phyloP scores from a whole-genome alignment of 2,329 filamentous ascomycete genomes.

The Aspergillus sp. region DNA sequence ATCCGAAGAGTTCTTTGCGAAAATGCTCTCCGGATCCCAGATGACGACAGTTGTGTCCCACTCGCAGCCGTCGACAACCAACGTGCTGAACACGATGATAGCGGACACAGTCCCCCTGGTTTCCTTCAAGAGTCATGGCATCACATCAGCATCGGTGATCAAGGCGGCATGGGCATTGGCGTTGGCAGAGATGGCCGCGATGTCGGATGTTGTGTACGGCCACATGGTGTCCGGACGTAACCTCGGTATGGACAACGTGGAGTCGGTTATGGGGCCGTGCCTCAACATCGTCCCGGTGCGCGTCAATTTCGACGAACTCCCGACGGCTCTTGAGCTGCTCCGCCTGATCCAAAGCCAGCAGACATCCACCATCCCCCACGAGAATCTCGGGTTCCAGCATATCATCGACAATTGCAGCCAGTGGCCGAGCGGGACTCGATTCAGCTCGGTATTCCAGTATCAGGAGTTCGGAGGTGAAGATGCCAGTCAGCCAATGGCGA shows the following conservation, averaged over 20 bases:
- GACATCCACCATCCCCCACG: slow-evolving; percentile 39
- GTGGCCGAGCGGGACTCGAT: slow-evolving; percentile 46
- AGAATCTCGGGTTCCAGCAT: slow-evolving; percentile 44
- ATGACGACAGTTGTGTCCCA: slow-evolving; percentile 7
- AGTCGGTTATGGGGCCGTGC: slow-evolving; percentile 17
- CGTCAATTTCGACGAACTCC: slow-evolving; percentile 7
- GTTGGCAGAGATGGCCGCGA: slow-evolving; percentile 42
- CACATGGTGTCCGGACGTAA: slow-evolving; percentile 44
- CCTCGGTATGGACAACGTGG: slow-evolving; percentile 27
- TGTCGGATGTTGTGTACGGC: slow-evolving; percentile 48
- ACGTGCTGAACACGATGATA: slow-evolving; percentile 7
- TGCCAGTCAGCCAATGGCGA: slow-evolving; percentile 5
- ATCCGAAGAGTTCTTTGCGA: slow-evolving; percentile 4
- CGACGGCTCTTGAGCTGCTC: slow-evolving; percentile 38
- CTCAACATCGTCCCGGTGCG: slow-evolving; percentile 20
- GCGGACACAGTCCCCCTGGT: slow-evolving; percentile 3
- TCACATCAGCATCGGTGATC: slow-evolving; percentile 35
- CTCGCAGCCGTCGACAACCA: slow-evolving; percentile 3
- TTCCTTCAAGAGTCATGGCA: slow-evolving; percentile 7
- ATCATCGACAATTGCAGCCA: slow-evolving; percentile 46
- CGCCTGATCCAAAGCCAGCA: slow-evolving; percentile 43
- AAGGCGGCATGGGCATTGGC: slow-evolving; percentile 52
- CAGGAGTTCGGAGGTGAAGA: slow-evolving; percentile 22
- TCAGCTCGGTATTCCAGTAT: slow-evolving; percentile 49
- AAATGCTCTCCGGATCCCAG: slow-evolving; percentile 4